Conservation (phyloP, 2,329 filamentous ascomycete genomes). For the Exophiala dermatitidis region DNA sequence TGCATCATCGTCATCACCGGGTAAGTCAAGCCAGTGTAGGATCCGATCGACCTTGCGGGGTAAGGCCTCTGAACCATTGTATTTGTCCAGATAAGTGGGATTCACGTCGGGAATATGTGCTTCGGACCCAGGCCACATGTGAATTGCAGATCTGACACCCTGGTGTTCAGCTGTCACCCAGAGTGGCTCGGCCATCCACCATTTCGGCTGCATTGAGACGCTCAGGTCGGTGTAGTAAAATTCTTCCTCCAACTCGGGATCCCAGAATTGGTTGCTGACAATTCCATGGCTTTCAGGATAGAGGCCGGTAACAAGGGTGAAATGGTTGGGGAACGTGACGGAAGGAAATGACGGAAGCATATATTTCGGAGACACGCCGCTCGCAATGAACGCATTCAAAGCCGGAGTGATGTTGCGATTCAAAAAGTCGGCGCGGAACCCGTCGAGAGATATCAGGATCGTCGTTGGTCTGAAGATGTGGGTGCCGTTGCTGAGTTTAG, state of each 20-base stretch:
- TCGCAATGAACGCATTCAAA: constrained; percentile 66
- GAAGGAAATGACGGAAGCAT: constrained; percentile 94
- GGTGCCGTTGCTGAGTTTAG: constrained; percentile 65
- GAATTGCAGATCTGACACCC: constrained; percentile 70
- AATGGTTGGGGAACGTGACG: constrained; percentile 95
- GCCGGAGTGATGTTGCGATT: constrained; percentile 75
- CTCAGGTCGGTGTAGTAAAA: constrained; percentile 60
- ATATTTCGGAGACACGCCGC: constrained; percentile 82
- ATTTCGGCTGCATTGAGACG: constrained; percentile 74
- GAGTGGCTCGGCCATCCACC: constrained; percentile 91
- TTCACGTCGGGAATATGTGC: constrained; percentile 69
- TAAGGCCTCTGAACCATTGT: constrained; percentile 68
- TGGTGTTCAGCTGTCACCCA: constrained; percentile 89
- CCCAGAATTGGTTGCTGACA: constrained; percentile 93
- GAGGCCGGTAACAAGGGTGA: constrained; percentile 82
- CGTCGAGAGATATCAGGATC: constrained; percentile 87
- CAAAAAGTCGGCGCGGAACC: constrained; percentile 91
- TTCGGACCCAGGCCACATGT: constrained; percentile 99
- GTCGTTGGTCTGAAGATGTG: constrained; percentile 86
- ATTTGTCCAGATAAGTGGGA: constrained; percentile 76
- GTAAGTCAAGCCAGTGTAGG: constrained; percentile 74
- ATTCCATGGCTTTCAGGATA: constrained; percentile 90
- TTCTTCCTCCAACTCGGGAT: constrained; percentile 64
- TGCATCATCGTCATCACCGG: constrained; percentile 57
- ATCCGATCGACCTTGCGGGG: constrained; percentile 70